Percentiles rank a stretch among this genome's conserved stretches.
Evolutionary conservation across 106 monocot genomes (phyloP).

Genomic region (Xerophyta viscosa): DNA sequence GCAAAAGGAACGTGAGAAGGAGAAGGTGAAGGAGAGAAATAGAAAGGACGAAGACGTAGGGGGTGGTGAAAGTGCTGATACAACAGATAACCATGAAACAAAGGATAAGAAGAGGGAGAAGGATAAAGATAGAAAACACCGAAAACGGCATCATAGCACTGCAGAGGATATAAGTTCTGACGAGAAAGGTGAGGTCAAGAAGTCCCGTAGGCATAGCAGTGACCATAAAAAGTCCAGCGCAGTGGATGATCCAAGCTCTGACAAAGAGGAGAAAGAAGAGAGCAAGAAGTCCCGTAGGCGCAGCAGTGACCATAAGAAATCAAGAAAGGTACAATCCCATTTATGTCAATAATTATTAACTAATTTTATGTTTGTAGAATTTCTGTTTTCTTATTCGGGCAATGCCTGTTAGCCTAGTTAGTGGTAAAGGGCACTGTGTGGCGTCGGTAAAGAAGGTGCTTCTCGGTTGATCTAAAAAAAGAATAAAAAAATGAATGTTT

Average conservation of each 20-base stretch:
- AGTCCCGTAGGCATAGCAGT: conserved; percentile 65
- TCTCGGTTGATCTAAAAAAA: too few species aligned
- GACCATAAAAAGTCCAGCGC: conserved; percentile 69
- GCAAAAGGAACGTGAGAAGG: conserved; percentile 52
- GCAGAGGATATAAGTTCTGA: conserved; percentile 76
- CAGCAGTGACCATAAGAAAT: conserved; percentile 75
- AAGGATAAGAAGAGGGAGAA: conserved; percentile 80
- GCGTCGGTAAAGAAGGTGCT: too few species aligned
- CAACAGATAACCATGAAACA: conserved; percentile 25
- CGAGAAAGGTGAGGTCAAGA: conserved; percentile 80
- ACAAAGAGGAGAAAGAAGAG: conserved; percentile 86
- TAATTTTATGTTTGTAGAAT: background rate
- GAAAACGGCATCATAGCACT: conserved; percentile 69
- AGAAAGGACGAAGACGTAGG: conserved; percentile 69
- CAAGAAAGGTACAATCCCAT: conserved; percentile 50
- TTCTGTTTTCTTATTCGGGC: too few species aligned
- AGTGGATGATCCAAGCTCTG: conserved; percentile 73
- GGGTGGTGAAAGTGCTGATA: conserved; percentile 48
- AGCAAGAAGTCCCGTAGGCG: conserved; percentile 72
- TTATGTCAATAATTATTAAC: background rate
- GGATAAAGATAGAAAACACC: conserved; percentile 85
- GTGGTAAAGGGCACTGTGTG: too few species aligned
- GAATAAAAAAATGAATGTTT: too few species aligned
- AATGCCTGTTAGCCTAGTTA: too few species aligned
- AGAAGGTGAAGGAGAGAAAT: conserved; percentile 61